Evolutionary conservation across 495 filamentous ascomycete genomes (phyloP).

Genomic region (Penicillium ochrochloron): DNA sequence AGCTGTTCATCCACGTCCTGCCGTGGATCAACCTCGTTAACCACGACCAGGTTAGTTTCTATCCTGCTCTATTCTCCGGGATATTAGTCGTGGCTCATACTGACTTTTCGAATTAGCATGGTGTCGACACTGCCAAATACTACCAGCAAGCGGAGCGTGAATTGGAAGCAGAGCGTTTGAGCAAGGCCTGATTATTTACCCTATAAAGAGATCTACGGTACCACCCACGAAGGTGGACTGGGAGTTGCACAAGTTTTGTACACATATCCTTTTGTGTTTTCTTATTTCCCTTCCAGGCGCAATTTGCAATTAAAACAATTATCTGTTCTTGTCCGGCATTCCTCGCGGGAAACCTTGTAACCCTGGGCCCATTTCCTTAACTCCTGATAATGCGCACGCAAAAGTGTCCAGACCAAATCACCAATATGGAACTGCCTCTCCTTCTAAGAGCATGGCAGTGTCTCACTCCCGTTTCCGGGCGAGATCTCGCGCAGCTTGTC

Average conservation of each 20-base stretch:
- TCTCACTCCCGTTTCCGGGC: background rate
- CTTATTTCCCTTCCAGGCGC: slow-evolving; percentile 32
- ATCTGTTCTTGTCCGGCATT: slow-evolving; percentile 13
- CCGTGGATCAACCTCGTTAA: slow-evolving; percentile 99
- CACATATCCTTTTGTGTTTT: slow-evolving; percentile 36
- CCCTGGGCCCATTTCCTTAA: background rate
- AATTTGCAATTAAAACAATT: slow-evolving; percentile 33
- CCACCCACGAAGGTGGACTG: slow-evolving; percentile 4
- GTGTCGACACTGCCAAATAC: slow-evolving; percentile 97
- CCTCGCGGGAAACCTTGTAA: background rate
- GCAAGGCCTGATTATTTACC: slow-evolving; percentile 31
- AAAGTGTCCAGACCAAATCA: background rate
- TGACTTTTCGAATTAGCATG: slow-evolving; percentile 63
- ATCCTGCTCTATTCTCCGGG: background rate
- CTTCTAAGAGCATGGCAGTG: background rate
- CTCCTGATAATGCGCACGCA: background rate
- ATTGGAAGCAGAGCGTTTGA: slow-evolving; percentile 73
- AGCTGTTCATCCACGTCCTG: slow-evolving; percentile 77
- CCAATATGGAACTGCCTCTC: background rate
- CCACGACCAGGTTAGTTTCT: slow-evolving; percentile 70
- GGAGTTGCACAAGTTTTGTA: slow-evolving; percentile 35
- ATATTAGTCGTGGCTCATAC: background rate
- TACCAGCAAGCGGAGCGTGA: slow-evolving; percentile 95
- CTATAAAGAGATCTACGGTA: background rate
- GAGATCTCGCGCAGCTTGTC: slow-evolving; percentile 20